Base-by-base conservation (phyloP, 345 rosid genomes). In the Excoecaria agallocha region DNA sequence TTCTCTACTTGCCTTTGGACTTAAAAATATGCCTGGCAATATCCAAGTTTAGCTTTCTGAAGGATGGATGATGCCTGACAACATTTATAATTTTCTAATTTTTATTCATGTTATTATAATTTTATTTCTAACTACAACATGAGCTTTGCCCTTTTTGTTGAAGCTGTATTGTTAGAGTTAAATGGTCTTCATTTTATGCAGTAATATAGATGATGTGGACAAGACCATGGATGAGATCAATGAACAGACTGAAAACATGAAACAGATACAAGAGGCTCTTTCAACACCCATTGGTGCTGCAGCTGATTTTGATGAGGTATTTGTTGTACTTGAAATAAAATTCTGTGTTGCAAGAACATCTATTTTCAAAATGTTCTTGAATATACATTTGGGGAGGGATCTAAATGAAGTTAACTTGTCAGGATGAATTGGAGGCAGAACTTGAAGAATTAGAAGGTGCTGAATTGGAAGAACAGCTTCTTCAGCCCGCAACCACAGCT, bases 401-500 rank as follows among this genome's bases (percentile, higher is more conserved):
- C 35, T 22, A 15, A 74, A 38, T 74, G 51, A n/a, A 25, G 46
- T 69, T 71, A 12, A 5, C 37, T 51, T 58, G 76, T 65, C 87
- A 94, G 98, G 98, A 94, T 85, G 98, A 94, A 79, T 83, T 92
- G 79, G 96, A 89, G 77, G 94, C 92, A 15, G 97, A 94, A 79
- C 94, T 94, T 8, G 98, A 94, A 78, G 97, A 94, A 77, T 81
- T 92, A 77, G 95, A 92, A 85, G 93, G 97, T 66, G 89, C 93
- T 46, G 98, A 92, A 75, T 83, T 92, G 82, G 97, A 92, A 84
- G 92, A 90, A 19, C 96, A 90, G 65, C 97, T 94, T 82, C 98
- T 92, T 66, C 97, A 87, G 80, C 98, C 95, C 8, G 86, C 90
- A 55, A 87, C 90, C 24, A 87, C 96, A 12, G 89, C 93, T 75